Evolutionary conservation across 2,329 filamentous ascomycete species (phyloP), one percentile per base, ranked within the genome.

Genomic region (Colletotrichum acutatum): DNA sequence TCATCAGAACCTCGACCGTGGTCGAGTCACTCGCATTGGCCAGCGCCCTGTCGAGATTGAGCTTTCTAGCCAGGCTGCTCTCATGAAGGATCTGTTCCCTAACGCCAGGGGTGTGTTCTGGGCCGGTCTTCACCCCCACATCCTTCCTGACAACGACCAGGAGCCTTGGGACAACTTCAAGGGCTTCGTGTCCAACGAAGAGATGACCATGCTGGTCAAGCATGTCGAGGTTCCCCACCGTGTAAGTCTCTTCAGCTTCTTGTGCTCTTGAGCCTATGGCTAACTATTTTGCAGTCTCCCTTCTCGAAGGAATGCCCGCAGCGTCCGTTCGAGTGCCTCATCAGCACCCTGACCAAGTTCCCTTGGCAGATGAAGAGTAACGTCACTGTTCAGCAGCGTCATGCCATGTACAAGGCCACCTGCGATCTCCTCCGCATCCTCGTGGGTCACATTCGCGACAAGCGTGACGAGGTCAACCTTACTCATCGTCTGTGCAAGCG

Each of bases 21-120:
- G 84, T 4, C 85, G 88, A 4, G 78, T 82, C 28, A 82, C 82
- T 57, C 88, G 88, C 32, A 83, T 93, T 5, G 90, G 90, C 0
- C 86, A 88, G 59, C 89, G 91, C 1, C 84, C 86, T 19, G 85
- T 92, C 28, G 87, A 90, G 2, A 80, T 92, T 9, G 85, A 88
- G 74, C 78, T 92, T 2, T 89, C 90, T 0, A 88, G 86, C 75
- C 89, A 91, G 76, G 84, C 83, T 0, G 82, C 82, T 6, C 82
- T 93, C 19, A 91, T 92, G 90, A 84, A 83, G 74, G 87, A 89
- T n/a, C 80, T 93, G 22, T 93, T 92, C 76, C 90, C 90, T 0
- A 84, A 86, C 53, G 88, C 89, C 4, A 82, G 82, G 42, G 90
- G 90, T 11, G 83, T 92, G 8, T 77, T 82, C 30, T 93, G 90